These are phyloP conservation scores for Ophiognomonia clavigignenti-juglandacearum DNA, from an alignment of 2,329 filamentous ascomycete species.

Conservation along the genomic window DNA sequence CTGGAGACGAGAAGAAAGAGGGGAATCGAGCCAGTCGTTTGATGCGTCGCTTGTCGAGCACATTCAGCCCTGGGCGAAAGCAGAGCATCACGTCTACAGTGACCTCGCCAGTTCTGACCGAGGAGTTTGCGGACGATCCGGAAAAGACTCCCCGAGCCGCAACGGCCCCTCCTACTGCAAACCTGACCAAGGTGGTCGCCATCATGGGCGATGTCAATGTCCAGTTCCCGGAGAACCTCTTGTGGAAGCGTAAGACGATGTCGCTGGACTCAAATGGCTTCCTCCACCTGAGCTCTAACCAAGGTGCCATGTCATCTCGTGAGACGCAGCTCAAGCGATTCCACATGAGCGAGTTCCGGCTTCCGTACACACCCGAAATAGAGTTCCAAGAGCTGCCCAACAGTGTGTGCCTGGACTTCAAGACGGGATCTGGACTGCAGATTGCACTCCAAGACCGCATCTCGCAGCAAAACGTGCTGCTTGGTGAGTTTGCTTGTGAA, in stretches of 20 bases:
- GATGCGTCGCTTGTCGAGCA: constrained; percentile 54
- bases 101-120: constrained; percentile 47
- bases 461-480: constrained; percentile 50
- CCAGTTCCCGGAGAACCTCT: constrained; percentile 90
- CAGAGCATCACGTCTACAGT: constrained; percentile 28
- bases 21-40: constrained; percentile 49
- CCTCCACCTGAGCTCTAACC: constrained; percentile 70
- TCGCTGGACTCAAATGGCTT: constrained; percentile 80
- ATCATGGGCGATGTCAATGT: constrained; percentile 90
- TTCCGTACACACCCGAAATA: constrained; percentile 78
- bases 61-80: constrained; percentile 44
- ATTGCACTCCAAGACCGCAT: constrained; percentile 59
- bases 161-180: constrained; percentile 17
- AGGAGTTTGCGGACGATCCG: constrained; percentile 38
- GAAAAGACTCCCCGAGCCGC: constrained; percentile 16
- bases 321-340: constrained; percentile 65
- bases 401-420: constrained; percentile 62
- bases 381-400: constrained; percentile 91
- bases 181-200: constrained; percentile 45
- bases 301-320: constrained; percentile 43
- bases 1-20: constrained; percentile 37
- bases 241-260: constrained; percentile 93
- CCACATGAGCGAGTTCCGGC: constrained; percentile 77
- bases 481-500: constrained; percentile 37
- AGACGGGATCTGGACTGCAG: constrained; percentile 57